Evolutionary conservation across 805 yeast genomes (phyloP).

Genomic region (Suhomyces sp.): DNA sequence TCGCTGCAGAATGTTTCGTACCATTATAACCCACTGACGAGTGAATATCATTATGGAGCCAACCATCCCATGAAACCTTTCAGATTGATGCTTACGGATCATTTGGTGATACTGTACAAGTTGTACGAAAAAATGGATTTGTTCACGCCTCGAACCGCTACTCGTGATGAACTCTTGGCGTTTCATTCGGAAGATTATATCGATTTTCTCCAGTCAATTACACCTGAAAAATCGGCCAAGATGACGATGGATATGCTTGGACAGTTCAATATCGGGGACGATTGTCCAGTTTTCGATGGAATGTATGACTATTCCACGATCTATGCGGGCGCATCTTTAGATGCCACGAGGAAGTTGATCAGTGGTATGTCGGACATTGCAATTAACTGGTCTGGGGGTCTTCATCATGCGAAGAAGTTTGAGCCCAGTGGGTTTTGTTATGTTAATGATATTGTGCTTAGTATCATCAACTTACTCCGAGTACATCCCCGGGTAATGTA

Average conservation of each 20-base stretch:
- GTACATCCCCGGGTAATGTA: slow-evolving; percentile 92
- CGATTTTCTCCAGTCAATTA: slow-evolving; percentile 68
- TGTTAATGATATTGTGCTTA: slow-evolving; percentile 88
- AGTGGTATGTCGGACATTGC: slow-evolving; percentile 91
- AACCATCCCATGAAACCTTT: slow-evolving; percentile 99
- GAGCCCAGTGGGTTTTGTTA: slow-evolving; percentile 97
- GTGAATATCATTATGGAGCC: slow-evolving; percentile 85
- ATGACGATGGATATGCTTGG: slow-evolving; percentile 57
- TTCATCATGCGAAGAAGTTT: slow-evolving; percentile 92
- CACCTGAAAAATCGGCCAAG: slow-evolving; percentile 70
- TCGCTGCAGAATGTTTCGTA: slow-evolving; percentile 61
- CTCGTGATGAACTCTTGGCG: slow-evolving; percentile 71
- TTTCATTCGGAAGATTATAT: slow-evolving; percentile 90
- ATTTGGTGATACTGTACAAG: slow-evolving; percentile 79
- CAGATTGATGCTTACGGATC: slow-evolving; percentile 90
- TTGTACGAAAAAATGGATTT: slow-evolving; percentile 88
- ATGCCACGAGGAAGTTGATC: slow-evolving; percentile 83
- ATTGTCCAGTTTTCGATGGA: slow-evolving; percentile 94
- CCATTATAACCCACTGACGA: slow-evolving; percentile 80
- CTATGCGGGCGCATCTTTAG: slow-evolving; percentile 91
- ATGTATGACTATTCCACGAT: slow-evolving; percentile 85
- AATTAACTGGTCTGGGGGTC: slow-evolving; percentile 94
- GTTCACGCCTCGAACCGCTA: slow-evolving; percentile 79
- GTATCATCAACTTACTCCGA: slow-evolving; percentile 78
- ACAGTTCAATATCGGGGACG: slow-evolving; percentile 86